Percentiles rank a stretch among this genome's conserved stretches.
Evolutionary conservation across 345 rosid genomes (phyloP).

Genomic region (Euphorbia pulcherrima): DNA sequence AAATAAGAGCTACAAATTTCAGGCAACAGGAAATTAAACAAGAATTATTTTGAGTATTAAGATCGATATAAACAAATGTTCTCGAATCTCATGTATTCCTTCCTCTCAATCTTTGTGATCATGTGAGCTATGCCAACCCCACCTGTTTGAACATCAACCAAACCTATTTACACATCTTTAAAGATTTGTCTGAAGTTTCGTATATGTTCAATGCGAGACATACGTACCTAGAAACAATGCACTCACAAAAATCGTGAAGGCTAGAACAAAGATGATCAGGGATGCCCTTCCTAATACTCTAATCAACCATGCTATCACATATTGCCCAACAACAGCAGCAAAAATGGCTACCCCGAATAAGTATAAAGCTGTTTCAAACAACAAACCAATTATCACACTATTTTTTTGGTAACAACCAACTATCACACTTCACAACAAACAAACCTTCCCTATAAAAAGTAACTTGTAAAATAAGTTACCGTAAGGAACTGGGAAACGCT

Average conservation of each 20-base stretch:
- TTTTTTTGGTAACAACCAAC: not conserved
- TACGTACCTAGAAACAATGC: constrained; percentile 19
- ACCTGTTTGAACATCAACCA: constrained; percentile 15
- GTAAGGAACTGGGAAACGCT: constrained; percentile 75
- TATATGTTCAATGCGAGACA: not conserved
- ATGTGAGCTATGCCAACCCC: constrained; percentile 22
- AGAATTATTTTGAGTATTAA: not conserved
- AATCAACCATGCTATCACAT: constrained; percentile 18
- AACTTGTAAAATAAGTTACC: constrained; percentile 34
- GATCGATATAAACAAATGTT: constrained; percentile 13
- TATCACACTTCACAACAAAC: too few relatives aligned
- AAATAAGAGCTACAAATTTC: too few relatives aligned
- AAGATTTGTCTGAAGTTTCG: not conserved
- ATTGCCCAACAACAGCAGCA: constrained; percentile 25
- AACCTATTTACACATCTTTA: not conserved
- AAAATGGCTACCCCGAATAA: constrained; percentile 19
- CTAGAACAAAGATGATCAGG: constrained; percentile 22
- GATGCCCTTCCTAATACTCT: constrained; percentile 26
- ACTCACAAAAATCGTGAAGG: constrained; percentile 24
- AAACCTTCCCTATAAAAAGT: too few relatives aligned
- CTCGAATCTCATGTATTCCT: constrained; percentile 22
- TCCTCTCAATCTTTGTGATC: constrained; percentile 16
- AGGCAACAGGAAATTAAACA: too few relatives aligned
- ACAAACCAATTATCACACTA: not conserved
- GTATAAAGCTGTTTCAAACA: constrained; percentile 22